phyloP scores from a whole-genome alignment of 169 alveolate species.

The Haemoproteus tartakovskyi region DNA sequence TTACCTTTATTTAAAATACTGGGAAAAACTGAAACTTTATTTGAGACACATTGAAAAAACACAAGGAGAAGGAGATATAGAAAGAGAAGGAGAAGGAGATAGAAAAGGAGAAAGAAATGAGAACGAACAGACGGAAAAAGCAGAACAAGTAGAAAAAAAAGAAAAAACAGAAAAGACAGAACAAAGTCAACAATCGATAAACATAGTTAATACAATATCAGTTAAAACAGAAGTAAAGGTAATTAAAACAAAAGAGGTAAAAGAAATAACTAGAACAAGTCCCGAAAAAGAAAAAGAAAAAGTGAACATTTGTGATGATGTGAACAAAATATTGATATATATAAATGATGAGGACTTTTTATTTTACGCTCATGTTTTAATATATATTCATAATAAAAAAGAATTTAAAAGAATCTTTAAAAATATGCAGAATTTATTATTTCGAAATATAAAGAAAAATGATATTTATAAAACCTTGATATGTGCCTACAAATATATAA shows the following conservation, averaged over 20 bases:
- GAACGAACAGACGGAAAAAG: background rate
- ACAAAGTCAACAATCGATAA: too few relatives aligned
- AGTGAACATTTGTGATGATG: background rate
- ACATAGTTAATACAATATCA: too few relatives aligned
- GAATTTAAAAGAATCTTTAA: slow-evolving; percentile 16
- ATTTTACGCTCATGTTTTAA: slow-evolving; percentile 40
- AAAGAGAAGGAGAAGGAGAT: background rate
- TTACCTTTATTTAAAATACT: slow-evolving; percentile 23
- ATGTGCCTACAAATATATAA: slow-evolving; percentile 17
- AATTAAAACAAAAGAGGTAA: background rate
- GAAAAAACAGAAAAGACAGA: background rate
- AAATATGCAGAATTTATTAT: slow-evolving; percentile 23
- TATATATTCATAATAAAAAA: slow-evolving; percentile 27
- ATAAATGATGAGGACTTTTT: slow-evolving; percentile 43
- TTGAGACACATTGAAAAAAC: background rate
- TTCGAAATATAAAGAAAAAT: slow-evolving; percentile 14
- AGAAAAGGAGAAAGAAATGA: background rate
- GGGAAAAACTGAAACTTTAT: background rate
- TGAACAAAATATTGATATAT: slow-evolving; percentile 3
- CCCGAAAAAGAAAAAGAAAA: background rate
- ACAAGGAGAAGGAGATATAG: background rate
- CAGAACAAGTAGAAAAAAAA: background rate
- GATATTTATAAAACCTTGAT: slow-evolving; percentile 24
- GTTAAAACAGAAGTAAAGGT: too few relatives aligned
- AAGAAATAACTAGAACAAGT: background rate